Base-by-base conservation (phyloP, 257 asterid species). In the Verbascum thapsus region DNA sequence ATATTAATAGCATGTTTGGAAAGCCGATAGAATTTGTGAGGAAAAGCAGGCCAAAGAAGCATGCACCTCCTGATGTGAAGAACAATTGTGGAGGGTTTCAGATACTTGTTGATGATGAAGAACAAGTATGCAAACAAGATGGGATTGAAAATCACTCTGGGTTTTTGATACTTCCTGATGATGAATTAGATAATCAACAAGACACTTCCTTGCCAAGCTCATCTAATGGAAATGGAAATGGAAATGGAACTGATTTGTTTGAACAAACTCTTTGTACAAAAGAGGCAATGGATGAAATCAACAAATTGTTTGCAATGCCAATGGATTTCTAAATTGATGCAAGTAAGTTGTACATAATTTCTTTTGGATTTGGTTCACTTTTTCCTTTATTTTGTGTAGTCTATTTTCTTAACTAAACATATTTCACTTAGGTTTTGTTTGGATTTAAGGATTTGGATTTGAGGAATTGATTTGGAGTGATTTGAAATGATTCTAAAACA, bases 221-320 rank as follows among this genome's bases (percentile, higher is more conserved):
- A 5, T 77, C 81, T 13, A 57, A 72, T 0, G 71, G 53, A 56
- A 74, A 71, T 0, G 78, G 61, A 49, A 57, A 72, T 0, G 71
- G 53, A 56, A 74, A 71, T 0, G 78, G 61, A 49, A 77, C 61
- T 67, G 95, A 83, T 71, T 67, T 88, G 78, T 88, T 82, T 54
- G 96, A 91, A 72, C 80, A 74, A 76, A 92, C 97, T 22, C 22
- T 87, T 43, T 85, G 94, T 83, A 89, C 97, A 39, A 89, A 78
- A 71, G 94, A 92, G 79, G 99, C 97, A 49, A 83, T 87, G 81
- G 94, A 58, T 61, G 96, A 92, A 72, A 92, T 92, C 76, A 92
- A 85, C 76, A 92, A 83, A 72, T 48, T 85, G 83, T 89, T 92
- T 60, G 78, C 94, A 8, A 89, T 87, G 91, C 95, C 96, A 11